Evolutionary conservation across 73 alveolate species (phyloP).

Genomic region (Urostyla sp.): DNA sequence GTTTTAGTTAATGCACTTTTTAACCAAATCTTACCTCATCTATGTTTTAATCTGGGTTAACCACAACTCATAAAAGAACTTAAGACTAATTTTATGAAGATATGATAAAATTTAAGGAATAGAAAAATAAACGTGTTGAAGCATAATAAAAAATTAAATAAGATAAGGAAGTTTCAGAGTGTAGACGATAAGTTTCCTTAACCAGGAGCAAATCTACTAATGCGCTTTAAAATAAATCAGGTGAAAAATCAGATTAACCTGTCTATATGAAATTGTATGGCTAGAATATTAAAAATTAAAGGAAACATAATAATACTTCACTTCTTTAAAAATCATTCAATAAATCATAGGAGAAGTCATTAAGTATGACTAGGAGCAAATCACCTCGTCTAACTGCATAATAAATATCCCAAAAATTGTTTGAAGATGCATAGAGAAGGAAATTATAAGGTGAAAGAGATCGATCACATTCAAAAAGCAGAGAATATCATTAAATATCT

Average conservation of each 20-base stretch:
- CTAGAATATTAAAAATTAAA: not conserved
- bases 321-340: not conserved
- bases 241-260: not conserved
- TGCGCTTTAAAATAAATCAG: not conserved
- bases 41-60: not conserved
- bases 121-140: not conserved
- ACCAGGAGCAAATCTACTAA: slow-evolving; percentile 14
- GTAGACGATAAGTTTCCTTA: not conserved
- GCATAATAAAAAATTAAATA: not conserved
- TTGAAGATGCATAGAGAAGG: slow-evolving; percentile 36
- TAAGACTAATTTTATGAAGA: slow-evolving; percentile 23
- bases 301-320: not conserved
- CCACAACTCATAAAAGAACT: not conserved
- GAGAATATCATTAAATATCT: not conserved
- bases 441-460: not conserved
- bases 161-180: slow-evolving; percentile 35
- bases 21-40: not conserved
- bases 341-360: not conserved
- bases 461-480: not conserved
- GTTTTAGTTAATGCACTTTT: slow-evolving; percentile 9
- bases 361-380: not conserved
- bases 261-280: not conserved
- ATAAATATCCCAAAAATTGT: slow-evolving; percentile 29
- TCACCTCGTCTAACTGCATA: not conserved
- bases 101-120: not conserved